Evolutionary conservation across 768 basidiomycete species (phyloP), one percentile per base, ranked within the genome.

Genomic region (Hydnomerulius pinastri): DNA sequence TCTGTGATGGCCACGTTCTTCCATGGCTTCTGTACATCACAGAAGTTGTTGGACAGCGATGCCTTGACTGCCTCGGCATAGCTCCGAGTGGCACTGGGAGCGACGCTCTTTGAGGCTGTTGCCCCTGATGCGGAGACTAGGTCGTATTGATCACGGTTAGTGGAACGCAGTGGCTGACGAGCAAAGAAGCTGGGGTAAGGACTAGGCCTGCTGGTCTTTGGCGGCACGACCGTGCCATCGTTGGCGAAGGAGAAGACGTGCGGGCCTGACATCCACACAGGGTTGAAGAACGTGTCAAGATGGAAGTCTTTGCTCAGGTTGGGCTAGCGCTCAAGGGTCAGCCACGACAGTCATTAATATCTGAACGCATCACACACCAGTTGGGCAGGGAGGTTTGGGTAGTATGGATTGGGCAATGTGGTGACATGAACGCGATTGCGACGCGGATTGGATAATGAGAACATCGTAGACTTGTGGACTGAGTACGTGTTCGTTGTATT

Each of bases 261-360:
- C 30, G 59, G 56, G 35, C 63, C 57, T 2, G 56, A 49, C 55
- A 53, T 66, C 77, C 81, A 36, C 66, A 74, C 29, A 52, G 60
- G 35, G 55, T 73, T 50, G 68, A 74, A 48, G 73, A 81, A 50
- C 66, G 74, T 28, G 74, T 85, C 57, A 66, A 74, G 43, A 76
- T 79, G 60, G 74, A 85, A 66, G 79, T 86, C 68, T 23, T 21
- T 46, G 13, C 17, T 25, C 2, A 30, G n/a, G 27, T n/a, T 12
- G 18, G 35, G 21, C 53, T 55, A 21, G 11, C 8, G 9, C 17
- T 9, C 20, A 38, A 18, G 2, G 12, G 23, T 60, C 29, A 52
- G 25, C 6, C 15, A n/a, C 7, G 13, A 12, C 32, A 15, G 9
- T n/a, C 11, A 35, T 15, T 20, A 1, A 1, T 21, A 24, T 44